Base-by-base conservation (phyloP, 75 land plant genomes). In the Larix kaempferi region DNA sequence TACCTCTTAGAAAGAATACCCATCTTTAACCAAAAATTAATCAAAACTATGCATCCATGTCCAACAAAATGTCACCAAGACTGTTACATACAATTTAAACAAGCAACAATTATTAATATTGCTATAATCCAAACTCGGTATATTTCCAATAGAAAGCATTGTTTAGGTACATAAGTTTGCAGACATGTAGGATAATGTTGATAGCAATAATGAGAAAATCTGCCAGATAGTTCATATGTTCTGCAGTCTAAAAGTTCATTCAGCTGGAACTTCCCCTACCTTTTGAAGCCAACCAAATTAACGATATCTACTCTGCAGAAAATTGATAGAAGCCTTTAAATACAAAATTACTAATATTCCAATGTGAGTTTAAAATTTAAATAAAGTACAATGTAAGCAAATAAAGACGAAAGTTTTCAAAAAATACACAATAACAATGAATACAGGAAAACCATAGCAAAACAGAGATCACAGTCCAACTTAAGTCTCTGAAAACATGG, bases 301-400 rank as follows among this genome's bases (percentile, higher is more conserved):
- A 19, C 21, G 22, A 17, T 22, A 37, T 69, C 72, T 69, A 69
- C 72, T 69, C 72, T 69, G 72, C 72, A 69, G 49, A 10, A 19
- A 16, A 69, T 19, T 39, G 52, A 69, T 37, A 65, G 72, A 69
- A 69, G 39, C 41, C 72, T 69, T 69, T 44, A 69, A 65, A 65
- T 65, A 65, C 37, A 16, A 69, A 35, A n/a, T 37, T 69, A 3
- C 72, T n/a, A 33, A 69, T 21, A 63, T 63, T 63, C 49, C 49
- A 6, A 44, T 6, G 49, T 44, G 49, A 44, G 49, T 44, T 44
- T 6, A 6, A 6, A n/a, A n/a, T n/a, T n/a, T 41, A 6, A 6
- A 44, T 44, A 44, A 44, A 44, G 8, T 44, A 44, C 6, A 6
- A 44, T 1, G 49, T 44, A 6, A 44, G 49, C 49, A 44, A 7